A percentile compares a stretch with the other conserved stretches of the same genome.
Evolutionary conservation across 768 basidiomycete species (phyloP).

Genomic region (Lentinula boryana): DNA sequence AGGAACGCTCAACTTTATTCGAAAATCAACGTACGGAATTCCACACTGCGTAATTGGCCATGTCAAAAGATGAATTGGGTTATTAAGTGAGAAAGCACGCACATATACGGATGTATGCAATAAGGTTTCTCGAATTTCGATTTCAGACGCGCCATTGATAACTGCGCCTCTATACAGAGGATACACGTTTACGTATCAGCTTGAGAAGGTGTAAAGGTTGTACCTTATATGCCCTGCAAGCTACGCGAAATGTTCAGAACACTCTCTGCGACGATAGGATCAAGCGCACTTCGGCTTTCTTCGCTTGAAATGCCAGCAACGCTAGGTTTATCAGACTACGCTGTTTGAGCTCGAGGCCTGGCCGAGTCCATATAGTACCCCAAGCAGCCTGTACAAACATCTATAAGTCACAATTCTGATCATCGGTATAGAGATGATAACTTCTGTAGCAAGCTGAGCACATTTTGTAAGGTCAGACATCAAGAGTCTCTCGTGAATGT

Average conservation of each 20-base stretch:
- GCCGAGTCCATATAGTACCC: slow-evolving; percentile 43
- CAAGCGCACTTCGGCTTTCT: slow-evolving; percentile 31
- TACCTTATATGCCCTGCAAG: slow-evolving; percentile 32
- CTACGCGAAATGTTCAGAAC: slow-evolving; percentile 11
- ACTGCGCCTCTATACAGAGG: slow-evolving; percentile 29
- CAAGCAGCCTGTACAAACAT: slow-evolving; percentile 30
- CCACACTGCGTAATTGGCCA: slow-evolving; percentile 17
- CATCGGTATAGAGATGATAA: slow-evolving; percentile 9
- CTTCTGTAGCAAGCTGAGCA: slow-evolving; percentile 31
- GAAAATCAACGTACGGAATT: slow-evolving; percentile 19
- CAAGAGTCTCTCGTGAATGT: background rate
- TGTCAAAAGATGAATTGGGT: background rate
- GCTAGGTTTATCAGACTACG: slow-evolving; percentile 40
- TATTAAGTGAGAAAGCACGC: background rate
- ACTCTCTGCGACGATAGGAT: background rate
- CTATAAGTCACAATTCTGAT: background rate
- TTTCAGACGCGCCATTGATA: slow-evolving; percentile 35
- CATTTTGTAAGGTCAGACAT: background rate
- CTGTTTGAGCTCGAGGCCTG: slow-evolving; percentile 39
- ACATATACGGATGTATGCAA: slow-evolving; percentile 34
- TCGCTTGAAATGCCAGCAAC: slow-evolving; percentile 35
- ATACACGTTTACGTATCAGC: background rate
- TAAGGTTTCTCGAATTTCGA: slow-evolving; percentile 38
- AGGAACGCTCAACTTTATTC: background rate
- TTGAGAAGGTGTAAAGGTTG: background rate